A percentile compares a stretch with the other conserved stretches of the same genome.
These are phyloP conservation scores for Plasmopara viticola DNA, from an alignment of 352 stramenopile species.

Conservation along the genomic window DNA sequence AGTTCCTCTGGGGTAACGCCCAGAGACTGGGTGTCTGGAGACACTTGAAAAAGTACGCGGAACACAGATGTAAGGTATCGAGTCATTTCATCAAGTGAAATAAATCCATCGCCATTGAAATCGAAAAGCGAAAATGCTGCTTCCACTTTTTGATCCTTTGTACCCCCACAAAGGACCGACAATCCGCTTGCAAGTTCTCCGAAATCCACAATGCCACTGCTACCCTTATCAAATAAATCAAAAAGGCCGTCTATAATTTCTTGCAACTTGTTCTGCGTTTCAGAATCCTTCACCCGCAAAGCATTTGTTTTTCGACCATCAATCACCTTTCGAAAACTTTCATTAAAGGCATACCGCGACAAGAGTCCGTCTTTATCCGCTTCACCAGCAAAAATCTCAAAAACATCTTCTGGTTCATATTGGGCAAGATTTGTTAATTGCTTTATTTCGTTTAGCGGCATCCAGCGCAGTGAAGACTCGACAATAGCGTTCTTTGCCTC, in stretches of 20 bases:
- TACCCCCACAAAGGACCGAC: slow-evolving; percentile 77
- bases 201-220: slow-evolving; percentile 76
- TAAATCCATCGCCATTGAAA: slow-evolving; percentile 85
- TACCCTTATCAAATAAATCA: slow-evolving; percentile 72
- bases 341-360: slow-evolving; percentile 65
- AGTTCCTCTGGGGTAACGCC: slow-evolving; percentile 72
- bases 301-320: slow-evolving; percentile 25
- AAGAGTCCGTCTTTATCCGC: slow-evolving; percentile 67
- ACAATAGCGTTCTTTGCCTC: slow-evolving; percentile 70
- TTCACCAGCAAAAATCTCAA: slow-evolving; percentile 80
- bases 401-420: slow-evolving; percentile 77
- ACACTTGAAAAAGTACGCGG: slow-evolving; percentile 80
- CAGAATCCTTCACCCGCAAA: slow-evolving; percentile 6
- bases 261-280: slow-evolving; percentile 42
- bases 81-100: slow-evolving; percentile 83
- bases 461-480: slow-evolving; percentile 72
- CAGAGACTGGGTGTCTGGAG: slow-evolving; percentile 46
- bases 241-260: slow-evolving; percentile 66
- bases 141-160: slow-evolving; percentile 81
- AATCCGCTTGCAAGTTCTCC: slow-evolving; percentile 75
- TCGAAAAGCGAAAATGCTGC: slow-evolving; percentile 84
- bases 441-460: slow-evolving; percentile 78
- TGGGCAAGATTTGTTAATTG: slow-evolving; percentile 73
- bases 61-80: slow-evolving; percentile 86
- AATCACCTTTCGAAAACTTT: slow-evolving; percentile 72